Evolutionary conservation across 768 basidiomycete species (phyloP), one percentile per base, ranked within the genome.

Genomic region (Naganishia antarctica): DNA sequence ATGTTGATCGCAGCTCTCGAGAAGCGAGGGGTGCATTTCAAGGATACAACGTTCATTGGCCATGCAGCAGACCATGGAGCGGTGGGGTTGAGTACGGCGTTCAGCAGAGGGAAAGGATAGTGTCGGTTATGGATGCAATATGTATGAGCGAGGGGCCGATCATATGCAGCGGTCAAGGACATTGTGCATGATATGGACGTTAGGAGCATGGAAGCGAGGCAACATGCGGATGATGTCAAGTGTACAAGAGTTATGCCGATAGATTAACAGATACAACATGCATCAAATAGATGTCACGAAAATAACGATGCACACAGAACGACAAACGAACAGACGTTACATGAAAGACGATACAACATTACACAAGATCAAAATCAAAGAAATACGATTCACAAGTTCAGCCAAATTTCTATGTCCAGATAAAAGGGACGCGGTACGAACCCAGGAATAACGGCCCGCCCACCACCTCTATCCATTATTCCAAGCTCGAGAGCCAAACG

Each of bases 1-100:
- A 66, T 67, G 31, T 23, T 72, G 21, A 15, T 70, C 23, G 43
- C 29, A 16, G n/a, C 45, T 32, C 46, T 72, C 32, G 61, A 26
- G 21, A 60, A 64, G 13, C 26, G 58, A 26, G 68, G 68, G 16
- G 53, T 69, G 2, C 43, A 37, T 8, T 72, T 72, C 31, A 57
- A 57, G 18, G 53, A 57, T 13, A 37, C 53, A 8, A 57, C 53
- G 3, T 5, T 57, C 6, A 40, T 57, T 34, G 53, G 40, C 18
- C 32, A 57, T 25, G 34, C 53, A 21, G 53, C 53, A 18, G 53
- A 57, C 15, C 53, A 57, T 37, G 53, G 53, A 3, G 32, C 53
- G 13, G 26, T 21, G 2, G 37, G 53, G 13, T 25, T 57, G n/a
- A 40, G 34, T 40, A 57, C 21, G 23, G 34, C 34, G 11, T 57